Evolutionary conservation across 805 yeast species (phyloP).

Genomic region (Nakazawaea populi): DNA sequence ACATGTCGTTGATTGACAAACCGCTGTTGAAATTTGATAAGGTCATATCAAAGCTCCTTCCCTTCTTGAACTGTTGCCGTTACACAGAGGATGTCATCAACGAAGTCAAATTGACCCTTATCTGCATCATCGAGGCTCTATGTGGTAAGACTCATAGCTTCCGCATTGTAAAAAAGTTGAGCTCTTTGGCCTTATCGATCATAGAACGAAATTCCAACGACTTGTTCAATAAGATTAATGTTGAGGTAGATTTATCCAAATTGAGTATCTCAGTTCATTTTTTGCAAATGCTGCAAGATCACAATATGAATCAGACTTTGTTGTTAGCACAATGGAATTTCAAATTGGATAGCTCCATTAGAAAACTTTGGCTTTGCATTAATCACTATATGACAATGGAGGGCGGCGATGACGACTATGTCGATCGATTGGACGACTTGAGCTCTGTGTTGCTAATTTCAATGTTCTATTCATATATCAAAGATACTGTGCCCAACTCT

Average conservation of each 20-base stretch:
- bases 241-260: slow-evolving; percentile 17
- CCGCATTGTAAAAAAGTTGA: not conserved
- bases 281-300: slow-evolving; percentile 20
- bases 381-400: slow-evolving; percentile 21
- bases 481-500: slow-evolving; percentile 14
- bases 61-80: slow-evolving; percentile 1
- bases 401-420: slow-evolving; percentile 1
- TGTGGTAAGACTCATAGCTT: not conserved
- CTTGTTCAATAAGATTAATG: not conserved
- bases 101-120: slow-evolving; percentile 4
- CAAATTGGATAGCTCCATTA: slow-evolving; percentile 19
- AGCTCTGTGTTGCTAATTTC: slow-evolving; percentile 20
- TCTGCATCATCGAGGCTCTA: not conserved
- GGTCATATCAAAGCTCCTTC: not conserved
- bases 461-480: slow-evolving; percentile 14
- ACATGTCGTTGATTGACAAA: slow-evolving; percentile 19
- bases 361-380: slow-evolving; percentile 26
- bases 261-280: slow-evolving; percentile 21
- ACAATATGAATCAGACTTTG: slow-evolving; percentile 15
- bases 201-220: not conserved
- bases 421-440: slow-evolving; percentile 20
- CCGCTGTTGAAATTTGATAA: slow-evolving; percentile 13
- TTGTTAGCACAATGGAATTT: slow-evolving; percentile 17
- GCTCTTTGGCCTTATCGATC: not conserved
- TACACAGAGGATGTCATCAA: not conserved